phyloP scores from a whole-genome alignment of 2,329 filamentous ascomycete species.

The Hypomyces rosellus region DNA sequence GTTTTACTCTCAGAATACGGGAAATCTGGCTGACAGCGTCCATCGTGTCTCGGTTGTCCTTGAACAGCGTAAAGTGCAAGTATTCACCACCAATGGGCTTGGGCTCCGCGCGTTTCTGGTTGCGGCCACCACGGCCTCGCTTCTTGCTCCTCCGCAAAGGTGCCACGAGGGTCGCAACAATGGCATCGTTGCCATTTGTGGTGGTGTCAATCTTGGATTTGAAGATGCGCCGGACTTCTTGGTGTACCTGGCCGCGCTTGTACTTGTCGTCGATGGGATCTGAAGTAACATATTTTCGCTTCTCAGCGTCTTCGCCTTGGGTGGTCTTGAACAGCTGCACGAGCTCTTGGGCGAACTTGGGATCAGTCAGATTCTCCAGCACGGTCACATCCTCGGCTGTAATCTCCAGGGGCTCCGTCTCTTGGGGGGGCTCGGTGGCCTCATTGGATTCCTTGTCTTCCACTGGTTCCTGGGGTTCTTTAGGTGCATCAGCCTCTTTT shows the following conservation, averaged over 20 bases:
- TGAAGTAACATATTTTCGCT: constrained; percentile 31
- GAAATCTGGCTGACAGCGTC: constrained; percentile 75
- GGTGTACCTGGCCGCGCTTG: constrained; percentile 44
- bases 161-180: constrained; percentile 60
- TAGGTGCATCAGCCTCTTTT: constrained; percentile 1
- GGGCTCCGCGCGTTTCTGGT: constrained; percentile 21
- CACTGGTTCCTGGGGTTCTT: constrained; percentile 15
- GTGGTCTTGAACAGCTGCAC: constrained; percentile 35
- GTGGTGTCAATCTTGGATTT: constrained; percentile 68
- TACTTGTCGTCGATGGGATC: constrained; percentile 38
- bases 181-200: constrained; percentile 53
- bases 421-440: constrained; percentile 12
- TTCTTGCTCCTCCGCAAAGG: constrained; percentile 31
- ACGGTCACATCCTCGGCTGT: constrained; percentile 26
- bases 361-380: constrained; percentile 35
- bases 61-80: constrained; percentile 87
- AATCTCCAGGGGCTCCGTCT: constrained; percentile 20
- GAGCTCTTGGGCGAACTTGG: constrained; percentile 34
- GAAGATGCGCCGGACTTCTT: constrained; percentile 72
- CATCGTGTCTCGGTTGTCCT: constrained; percentile 97
- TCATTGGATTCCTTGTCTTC: constrained; percentile 17
- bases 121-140: constrained; percentile 20
- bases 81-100: constrained; percentile 57
- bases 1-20: constrained; percentile 66
- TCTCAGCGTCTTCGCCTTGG: constrained; percentile 22